These are phyloP conservation scores for Nepenthes gracilis DNA, from an alignment of 148 eudicot genomes.

Conservation along the genomic window DNA sequence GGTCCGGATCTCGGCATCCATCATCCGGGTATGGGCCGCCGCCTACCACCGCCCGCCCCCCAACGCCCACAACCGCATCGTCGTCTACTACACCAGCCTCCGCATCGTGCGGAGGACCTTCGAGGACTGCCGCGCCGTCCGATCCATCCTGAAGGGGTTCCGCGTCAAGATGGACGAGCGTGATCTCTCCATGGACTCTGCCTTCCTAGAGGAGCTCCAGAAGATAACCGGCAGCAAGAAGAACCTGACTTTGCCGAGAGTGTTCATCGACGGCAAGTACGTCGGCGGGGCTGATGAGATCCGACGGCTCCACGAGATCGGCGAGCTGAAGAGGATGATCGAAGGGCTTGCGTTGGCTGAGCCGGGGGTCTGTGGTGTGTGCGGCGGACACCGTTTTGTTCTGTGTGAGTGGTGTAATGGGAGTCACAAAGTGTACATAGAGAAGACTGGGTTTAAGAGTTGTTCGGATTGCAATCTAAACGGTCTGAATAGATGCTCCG, in stretches of 20 bases:
- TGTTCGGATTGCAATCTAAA: slow-evolving; percentile 28
- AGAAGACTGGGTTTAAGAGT: slow-evolving; percentile 11
- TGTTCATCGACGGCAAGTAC: slow-evolving; percentile 34
- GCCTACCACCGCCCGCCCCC: slow-evolving; percentile 12
- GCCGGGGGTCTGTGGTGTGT: slow-evolving; percentile 12
- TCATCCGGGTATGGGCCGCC: not conserved
- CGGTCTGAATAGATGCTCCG: slow-evolving; percentile 27
- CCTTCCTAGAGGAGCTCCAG: slow-evolving; percentile 23
- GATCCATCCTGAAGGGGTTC: slow-evolving; percentile 24
- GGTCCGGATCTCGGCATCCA: slow-evolving; percentile 10
- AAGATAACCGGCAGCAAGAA: slow-evolving; percentile 4
- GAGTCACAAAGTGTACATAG: slow-evolving; percentile 21
- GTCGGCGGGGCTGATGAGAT: slow-evolving; percentile 45
- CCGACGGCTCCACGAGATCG: slow-evolving; percentile 32
- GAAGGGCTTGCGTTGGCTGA: slow-evolving; percentile 12
- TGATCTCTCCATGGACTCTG: slow-evolving; percentile 35
- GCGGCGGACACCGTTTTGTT: slow-evolving; percentile 16
- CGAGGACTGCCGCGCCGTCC: slow-evolving; percentile 36
- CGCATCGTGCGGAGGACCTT: slow-evolving; percentile 28
- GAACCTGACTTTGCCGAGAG: slow-evolving; percentile 21
- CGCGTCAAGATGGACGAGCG: slow-evolving; percentile 40
- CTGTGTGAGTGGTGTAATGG: slow-evolving; percentile 31
- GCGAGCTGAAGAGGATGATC: slow-evolving; percentile 25
- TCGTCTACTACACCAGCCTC: slow-evolving; percentile 37
- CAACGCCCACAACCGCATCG: slow-evolving; percentile 18